Conservation (phyloP, 106 monocot genomes). For the Vanilla planifolia region DNA sequence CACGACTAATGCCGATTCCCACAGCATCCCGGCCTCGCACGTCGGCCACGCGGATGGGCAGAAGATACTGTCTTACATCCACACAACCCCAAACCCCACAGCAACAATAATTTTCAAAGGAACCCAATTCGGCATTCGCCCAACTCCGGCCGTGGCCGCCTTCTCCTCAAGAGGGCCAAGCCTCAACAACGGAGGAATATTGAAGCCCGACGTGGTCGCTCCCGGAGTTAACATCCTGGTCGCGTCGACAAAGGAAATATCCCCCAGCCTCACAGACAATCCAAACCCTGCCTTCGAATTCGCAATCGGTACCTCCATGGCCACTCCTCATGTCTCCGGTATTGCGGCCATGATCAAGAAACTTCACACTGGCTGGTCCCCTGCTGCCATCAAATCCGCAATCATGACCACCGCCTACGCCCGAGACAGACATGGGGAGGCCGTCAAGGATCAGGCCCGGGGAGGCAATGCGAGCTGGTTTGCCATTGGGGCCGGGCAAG, state of each 20-base stretch:
- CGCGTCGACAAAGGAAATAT: slow-evolving; percentile 9
- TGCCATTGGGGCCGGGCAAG: slow-evolving; percentile 15
- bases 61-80: slow-evolving; percentile 11
- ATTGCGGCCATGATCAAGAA: slow-evolving; percentile 7
- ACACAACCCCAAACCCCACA: slow-evolving; percentile 7
- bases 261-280: background rate
- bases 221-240: slow-evolving; percentile 39
- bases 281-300: slow-evolving; percentile 2
- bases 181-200: slow-evolving; percentile 19
- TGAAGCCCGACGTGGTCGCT: slow-evolving; percentile 39
- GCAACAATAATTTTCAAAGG: slow-evolving; percentile 12
- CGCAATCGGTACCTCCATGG: slow-evolving; percentile 12
- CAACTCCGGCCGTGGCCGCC: slow-evolving; percentile 15
- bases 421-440: background rate
- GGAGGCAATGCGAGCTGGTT: slow-evolving; percentile 11
- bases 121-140: slow-evolving; percentile 1
- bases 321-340: slow-evolving; percentile 11
- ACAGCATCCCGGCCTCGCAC: slow-evolving; percentile 26
- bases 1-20: slow-evolving; percentile 12
- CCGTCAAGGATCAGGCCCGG: background rate
- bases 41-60: slow-evolving; percentile 3
- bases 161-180: slow-evolving; percentile 43
- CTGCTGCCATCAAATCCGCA: slow-evolving; percentile 14
- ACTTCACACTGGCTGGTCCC: slow-evolving; percentile 13
- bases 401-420: slow-evolving; percentile 10